Evolutionary conservation across 768 basidiomycete genomes (phyloP).

Genomic region (Agaricus blazei): DNA sequence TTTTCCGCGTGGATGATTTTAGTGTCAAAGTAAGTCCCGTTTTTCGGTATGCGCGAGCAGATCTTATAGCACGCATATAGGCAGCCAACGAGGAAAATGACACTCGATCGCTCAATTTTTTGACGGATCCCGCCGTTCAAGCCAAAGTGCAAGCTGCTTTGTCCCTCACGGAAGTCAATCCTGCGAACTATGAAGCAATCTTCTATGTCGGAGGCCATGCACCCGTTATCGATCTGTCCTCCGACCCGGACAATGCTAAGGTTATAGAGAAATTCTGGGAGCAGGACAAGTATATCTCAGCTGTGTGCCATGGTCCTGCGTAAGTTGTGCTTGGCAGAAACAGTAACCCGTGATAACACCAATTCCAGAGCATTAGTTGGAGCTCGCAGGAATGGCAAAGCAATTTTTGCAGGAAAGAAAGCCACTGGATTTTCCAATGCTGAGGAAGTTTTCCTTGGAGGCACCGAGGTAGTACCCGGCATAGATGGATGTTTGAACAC

Average conservation of each 20-base stretch:
- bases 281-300: conserved; percentile 58
- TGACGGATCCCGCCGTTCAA: conserved; percentile 48
- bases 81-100: conserved; percentile 38
- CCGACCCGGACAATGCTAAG: conserved; percentile 49
- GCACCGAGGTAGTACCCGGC: conserved; percentile 33
- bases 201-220: conserved; percentile 82
- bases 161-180: conserved; percentile 54
- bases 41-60: background rate
- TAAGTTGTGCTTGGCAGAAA: conserved; percentile 24
- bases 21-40: conserved; percentile 43
- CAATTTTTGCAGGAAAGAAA: conserved; percentile 56
- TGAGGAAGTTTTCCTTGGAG: conserved; percentile 51
- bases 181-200: conserved; percentile 62
- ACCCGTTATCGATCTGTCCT: conserved; percentile 66
- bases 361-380: conserved; percentile 49
- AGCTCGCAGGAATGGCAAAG: conserved; percentile 49
- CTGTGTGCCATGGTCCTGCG: conserved; percentile 82
- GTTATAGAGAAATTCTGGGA: conserved; percentile 62
- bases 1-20: conserved; percentile 57
- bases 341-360: background rate
- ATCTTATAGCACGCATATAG: conserved; percentile 22
- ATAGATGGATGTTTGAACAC: background rate
- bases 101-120: conserved; percentile 51
- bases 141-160: conserved; percentile 51
- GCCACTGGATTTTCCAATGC: conserved; percentile 68